A percentile compares a stretch with the other conserved stretches of the same genome.
Evolutionary conservation across 805 yeast species (phyloP).

Genomic region (Tetrapisispora iriomotensis): DNA sequence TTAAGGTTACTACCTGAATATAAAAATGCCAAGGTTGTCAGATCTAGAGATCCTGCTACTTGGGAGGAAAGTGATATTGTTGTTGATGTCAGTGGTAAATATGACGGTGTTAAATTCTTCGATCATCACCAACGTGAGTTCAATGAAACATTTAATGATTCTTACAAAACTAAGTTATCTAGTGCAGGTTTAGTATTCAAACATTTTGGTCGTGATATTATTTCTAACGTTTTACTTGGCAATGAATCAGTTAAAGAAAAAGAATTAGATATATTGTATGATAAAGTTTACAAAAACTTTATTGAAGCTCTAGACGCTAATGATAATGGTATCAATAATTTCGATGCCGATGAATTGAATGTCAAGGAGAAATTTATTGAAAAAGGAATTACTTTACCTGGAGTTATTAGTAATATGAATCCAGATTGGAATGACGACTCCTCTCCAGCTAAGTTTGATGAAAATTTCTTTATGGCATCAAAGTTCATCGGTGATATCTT

Average conservation of each 20-base stretch:
- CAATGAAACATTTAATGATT: conserved; percentile 54
- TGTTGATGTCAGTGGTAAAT: conserved; percentile 89
- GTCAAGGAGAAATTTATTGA: conserved; percentile 59
- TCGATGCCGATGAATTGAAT: conserved; percentile 32
- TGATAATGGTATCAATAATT: conserved; percentile 84
- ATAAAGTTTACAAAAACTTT: conserved; percentile 74
- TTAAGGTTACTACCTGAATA: conserved; percentile 61
- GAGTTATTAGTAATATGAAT: conserved; percentile 67
- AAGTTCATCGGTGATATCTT: conserved; percentile 78
- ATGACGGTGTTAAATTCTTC: conserved; percentile 63
- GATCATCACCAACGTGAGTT: conserved; percentile 97
- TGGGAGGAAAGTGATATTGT: conserved; percentile 88
- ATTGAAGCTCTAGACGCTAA: conserved; percentile 91
- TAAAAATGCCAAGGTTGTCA: conserved; percentile 54
- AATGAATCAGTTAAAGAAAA: conserved; percentile 19
- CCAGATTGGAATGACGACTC: conserved; percentile 75
- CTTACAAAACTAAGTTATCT: conserved; percentile 67
- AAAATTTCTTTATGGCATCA: conserved; percentile 59
- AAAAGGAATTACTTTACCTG: conserved; percentile 64
- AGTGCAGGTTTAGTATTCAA: conserved; percentile 92
- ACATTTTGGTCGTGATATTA: conserved; percentile 68
- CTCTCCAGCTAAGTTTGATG: conserved; percentile 57
- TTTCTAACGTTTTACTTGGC: conserved; percentile 37
- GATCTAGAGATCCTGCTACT: conserved; percentile 74
- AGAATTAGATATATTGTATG: conserved; percentile 55